A percentile compares a stretch with the other conserved stretches of the same genome.
phyloP scores from a whole-genome alignment of 495 filamentous ascomycete species.

The Penicillium tannophilum region DNA sequence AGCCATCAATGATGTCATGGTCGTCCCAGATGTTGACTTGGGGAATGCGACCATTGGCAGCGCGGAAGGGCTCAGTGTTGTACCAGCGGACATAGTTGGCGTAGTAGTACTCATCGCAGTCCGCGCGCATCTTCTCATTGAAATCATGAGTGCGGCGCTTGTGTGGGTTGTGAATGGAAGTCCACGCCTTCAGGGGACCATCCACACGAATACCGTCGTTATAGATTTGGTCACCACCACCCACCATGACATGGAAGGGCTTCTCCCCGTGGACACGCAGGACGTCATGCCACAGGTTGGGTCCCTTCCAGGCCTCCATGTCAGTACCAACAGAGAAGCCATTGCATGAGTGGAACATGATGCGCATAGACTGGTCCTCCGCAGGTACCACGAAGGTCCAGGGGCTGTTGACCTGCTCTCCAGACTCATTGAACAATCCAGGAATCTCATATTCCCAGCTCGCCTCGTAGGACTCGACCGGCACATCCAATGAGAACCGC shows the following conservation, averaged over 20 bases:
- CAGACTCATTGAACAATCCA: conserved; percentile 40
- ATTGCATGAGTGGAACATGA: conserved; percentile 96
- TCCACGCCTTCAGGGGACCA: conserved; percentile 80
- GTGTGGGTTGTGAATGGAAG: conserved; percentile 75
- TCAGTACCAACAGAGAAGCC: conserved; percentile 94
- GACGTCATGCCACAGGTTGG: conserved; percentile 89
- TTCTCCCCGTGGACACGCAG: conserved; percentile 64
- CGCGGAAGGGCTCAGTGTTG: conserved; percentile 75
- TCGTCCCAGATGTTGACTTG: conserved; percentile 97
- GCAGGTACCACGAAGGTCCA: conserved; percentile 76
- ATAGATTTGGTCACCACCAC: conserved; percentile 95
- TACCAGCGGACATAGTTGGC: conserved; percentile 92
- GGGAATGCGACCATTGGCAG: conserved; percentile 83
- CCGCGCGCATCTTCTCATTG: conserved; percentile 65
- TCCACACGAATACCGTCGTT: conserved; percentile 85
- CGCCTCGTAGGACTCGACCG: conserved; percentile 46
- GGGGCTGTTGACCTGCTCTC: conserved; percentile 39
- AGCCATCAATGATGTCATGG: conserved; percentile 90
- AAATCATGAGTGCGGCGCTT: conserved; percentile 80
- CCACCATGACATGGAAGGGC: conserved; percentile 95
- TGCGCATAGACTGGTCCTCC: conserved; percentile 80
- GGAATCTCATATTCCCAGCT: conserved; percentile 53
- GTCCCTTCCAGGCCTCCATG: conserved; percentile 79
- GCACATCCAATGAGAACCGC: conserved; percentile 68
- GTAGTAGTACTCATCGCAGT: conserved; percentile 89